These are phyloP conservation scores for Verticillium nubilum DNA, from an alignment of 2,329 filamentous ascomycete genomes.

Conservation along the genomic window DNA sequence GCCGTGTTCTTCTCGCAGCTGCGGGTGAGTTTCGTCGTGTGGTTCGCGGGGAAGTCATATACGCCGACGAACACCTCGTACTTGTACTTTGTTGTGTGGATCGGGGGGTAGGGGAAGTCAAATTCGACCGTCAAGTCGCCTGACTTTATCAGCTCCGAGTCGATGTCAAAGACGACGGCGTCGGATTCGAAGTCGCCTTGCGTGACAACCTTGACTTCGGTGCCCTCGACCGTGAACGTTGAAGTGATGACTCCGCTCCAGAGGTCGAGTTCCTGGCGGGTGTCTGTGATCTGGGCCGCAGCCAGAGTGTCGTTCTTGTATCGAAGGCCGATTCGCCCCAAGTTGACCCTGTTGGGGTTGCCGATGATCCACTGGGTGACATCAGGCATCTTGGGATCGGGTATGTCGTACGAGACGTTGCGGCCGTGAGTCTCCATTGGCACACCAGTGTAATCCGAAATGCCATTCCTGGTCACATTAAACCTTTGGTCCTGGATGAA, in stretches of 20 bases:
- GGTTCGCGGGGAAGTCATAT: conserved; percentile 31
- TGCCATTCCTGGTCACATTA: too few species aligned
- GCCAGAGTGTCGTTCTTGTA: conserved; percentile 25
- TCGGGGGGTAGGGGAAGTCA: conserved; percentile 36
- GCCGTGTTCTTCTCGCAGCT: conserved; percentile 13
- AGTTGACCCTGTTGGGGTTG: conserved; percentile 39
- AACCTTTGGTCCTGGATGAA: conserved; percentile 16
- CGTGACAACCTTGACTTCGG: conserved; percentile 26
- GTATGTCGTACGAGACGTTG: conserved; percentile 31
- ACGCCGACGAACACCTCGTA: conserved; percentile 36
- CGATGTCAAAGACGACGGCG: conserved; percentile 27
- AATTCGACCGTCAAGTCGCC: conserved; percentile 30
- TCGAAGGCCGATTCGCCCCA: conserved; percentile 34
- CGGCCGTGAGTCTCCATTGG: conserved; percentile 25
- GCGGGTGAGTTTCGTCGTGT: conserved; percentile 24
- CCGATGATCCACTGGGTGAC: conserved; percentile 47
- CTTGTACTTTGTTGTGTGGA: conserved; percentile 33
- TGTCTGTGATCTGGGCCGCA: conserved; percentile 20
- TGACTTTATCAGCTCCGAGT: conserved; percentile 25
- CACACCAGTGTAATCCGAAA: conserved; percentile 26
- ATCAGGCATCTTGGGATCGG: conserved; percentile 26
- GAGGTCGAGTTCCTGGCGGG: conserved; percentile 27
- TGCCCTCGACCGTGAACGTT: conserved; percentile 24
- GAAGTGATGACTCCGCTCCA: conserved; percentile 34
- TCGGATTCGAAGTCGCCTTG: conserved; percentile 32